These are phyloP conservation scores for Cephaloascus albidus DNA, from an alignment of 805 yeast genomes.

Conservation along the genomic window DNA sequence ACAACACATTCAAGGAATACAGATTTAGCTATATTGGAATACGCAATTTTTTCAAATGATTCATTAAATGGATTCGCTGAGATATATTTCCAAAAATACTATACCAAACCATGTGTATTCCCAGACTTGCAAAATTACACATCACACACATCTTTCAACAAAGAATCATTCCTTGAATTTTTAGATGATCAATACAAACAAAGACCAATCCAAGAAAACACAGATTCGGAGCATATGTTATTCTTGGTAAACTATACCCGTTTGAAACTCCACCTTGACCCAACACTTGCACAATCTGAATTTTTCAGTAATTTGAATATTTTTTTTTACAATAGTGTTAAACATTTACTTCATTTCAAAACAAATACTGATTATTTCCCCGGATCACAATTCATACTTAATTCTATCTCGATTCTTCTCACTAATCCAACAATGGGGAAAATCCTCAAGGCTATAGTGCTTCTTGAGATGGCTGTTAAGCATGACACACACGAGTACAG, in stretches of 20 bases:
- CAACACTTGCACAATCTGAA: constrained; percentile 8
- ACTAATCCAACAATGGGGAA: constrained; percentile 5
- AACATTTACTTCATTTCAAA: constrained; percentile 24
- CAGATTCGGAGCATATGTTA: not conserved
- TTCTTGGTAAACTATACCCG: constrained; percentile 34
- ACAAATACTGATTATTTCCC: constrained; percentile 60
- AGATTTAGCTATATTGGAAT: constrained; percentile 17
- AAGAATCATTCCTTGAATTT: not conserved
- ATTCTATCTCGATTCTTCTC: constrained; percentile 30
- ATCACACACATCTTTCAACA: not conserved
- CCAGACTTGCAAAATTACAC: not conserved
- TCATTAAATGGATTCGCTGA: not conserved
- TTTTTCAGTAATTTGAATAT: constrained; percentile 23
- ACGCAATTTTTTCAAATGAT: constrained; percentile 4
- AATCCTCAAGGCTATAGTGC: constrained; percentile 29
- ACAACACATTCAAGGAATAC: constrained; percentile 15
- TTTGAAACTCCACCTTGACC: constrained; percentile 27
- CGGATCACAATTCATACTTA: constrained; percentile 56
- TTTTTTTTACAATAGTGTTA: constrained; percentile 27
- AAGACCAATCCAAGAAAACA: not conserved
- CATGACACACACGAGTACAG: constrained; percentile 68
- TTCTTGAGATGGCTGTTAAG: constrained; percentile 47
- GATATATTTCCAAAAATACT: not conserved
- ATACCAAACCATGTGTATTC: not conserved
- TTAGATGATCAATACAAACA: not conserved